These are phyloP conservation scores for Malus sylvestris DNA, from an alignment of 306 rosid species.

Conservation along the genomic window DNA sequence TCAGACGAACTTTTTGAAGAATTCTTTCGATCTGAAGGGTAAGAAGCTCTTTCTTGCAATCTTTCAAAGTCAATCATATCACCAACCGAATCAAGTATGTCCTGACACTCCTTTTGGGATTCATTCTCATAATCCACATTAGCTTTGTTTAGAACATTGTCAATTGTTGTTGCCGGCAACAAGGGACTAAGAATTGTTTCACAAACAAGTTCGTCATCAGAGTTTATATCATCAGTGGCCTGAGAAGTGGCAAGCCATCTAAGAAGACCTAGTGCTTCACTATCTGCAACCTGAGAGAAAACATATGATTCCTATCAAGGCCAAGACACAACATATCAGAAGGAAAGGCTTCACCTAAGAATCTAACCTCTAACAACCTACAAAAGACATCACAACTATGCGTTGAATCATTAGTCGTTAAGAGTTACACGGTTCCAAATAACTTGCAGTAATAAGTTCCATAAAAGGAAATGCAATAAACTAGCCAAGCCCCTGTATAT, in stretches of 20 bases:
- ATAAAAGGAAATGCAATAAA: background rate
- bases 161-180: slow-evolving; percentile 62
- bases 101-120: slow-evolving; percentile 92
- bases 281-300: slow-evolving; percentile 47
- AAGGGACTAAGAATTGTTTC: slow-evolving; percentile 75
- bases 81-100: slow-evolving; percentile 83
- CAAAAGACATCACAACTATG: background rate
- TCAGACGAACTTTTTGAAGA: slow-evolving; percentile 28
- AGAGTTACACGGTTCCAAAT: background rate
- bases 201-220: slow-evolving; percentile 78
- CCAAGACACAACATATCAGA: background rate
- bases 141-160: slow-evolving; percentile 74
- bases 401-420: background rate
- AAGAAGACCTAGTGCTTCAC: slow-evolving; percentile 67
- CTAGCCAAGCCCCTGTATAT: background rate
- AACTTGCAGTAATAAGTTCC: background rate
- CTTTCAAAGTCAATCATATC: slow-evolving; percentile 46
- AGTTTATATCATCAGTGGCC: slow-evolving; percentile 62
- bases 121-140: slow-evolving; percentile 63
- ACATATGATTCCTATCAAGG: slow-evolving; percentile 13
- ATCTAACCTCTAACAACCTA: background rate
- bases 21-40: slow-evolving; percentile 22
- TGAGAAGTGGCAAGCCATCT: slow-evolving; percentile 88
- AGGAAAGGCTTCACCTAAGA: background rate
- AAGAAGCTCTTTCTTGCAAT: slow-evolving; percentile 27